Base-by-base conservation (phyloP, 345 rosid species). In the Lepidium aucheri region DNA sequence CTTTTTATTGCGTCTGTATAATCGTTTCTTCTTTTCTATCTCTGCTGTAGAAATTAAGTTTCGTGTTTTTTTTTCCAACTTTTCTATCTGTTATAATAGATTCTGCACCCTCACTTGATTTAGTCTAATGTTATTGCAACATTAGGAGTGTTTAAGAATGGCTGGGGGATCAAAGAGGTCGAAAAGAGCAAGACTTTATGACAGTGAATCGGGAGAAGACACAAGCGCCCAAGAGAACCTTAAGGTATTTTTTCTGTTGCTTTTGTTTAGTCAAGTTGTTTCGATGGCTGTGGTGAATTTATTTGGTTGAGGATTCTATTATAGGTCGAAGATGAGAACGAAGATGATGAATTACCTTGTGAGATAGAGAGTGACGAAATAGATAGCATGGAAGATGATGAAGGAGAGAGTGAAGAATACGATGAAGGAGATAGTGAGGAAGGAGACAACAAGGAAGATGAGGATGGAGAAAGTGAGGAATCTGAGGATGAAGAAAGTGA, bases 401-500 rank as follows among this genome's bases (percentile, higher is more conserved):
- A 70, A 10, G 74, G 41, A 16, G 77, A 53, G 13, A 73, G 60
- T 11, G 78, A 55, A 5, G 77, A 73, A 3, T 73, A 62, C 6
- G 70, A 62, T 0, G 65, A 49, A 17, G 76, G 24, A 13, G 68
- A 60, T 3, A 57, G 26, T 14, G 74, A 69, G 4, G 74, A 47
- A 47, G 75, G 22, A 11, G 72, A 42, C 15, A 65, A 49, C 5
- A 55, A 68, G 40, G 77, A 77, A n/a, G 73, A 50, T 1, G 73
- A 46, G 16, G 80, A 69, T 2, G 79, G 72, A 4, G 82, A 69
- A 22, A 55, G 36, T 0, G 80, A 73, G 7, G 60, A 63, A 24
- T 47, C 46, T 64, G 72, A 50, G 82, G 85, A 78, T 86, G 85
- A 84, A 73, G 64, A 78, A 22, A 55, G 36, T 0, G 80, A 73